Evolutionary conservation across 2,329 filamentous ascomycete genomes (phyloP).

Genomic region (Pseudopithomyces maydicus): DNA sequence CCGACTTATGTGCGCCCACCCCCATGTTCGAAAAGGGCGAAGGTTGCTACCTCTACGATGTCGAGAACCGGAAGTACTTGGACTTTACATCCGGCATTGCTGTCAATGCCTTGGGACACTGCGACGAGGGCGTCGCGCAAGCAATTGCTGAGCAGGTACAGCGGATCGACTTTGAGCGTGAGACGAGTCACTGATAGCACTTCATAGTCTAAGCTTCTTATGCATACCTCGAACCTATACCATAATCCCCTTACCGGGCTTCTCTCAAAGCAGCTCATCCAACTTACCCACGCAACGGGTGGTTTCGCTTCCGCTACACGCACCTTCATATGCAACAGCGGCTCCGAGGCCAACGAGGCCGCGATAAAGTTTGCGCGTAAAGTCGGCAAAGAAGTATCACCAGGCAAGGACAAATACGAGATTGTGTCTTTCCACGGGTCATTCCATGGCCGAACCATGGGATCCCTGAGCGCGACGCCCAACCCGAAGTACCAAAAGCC

Average conservation of each 20-base stretch:
- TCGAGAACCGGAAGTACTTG: constrained; percentile 86
- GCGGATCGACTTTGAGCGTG: not conserved
- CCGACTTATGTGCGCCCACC: constrained; percentile 90
- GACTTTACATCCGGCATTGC: constrained; percentile 97
- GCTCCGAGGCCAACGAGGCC: constrained; percentile 95
- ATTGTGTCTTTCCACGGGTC: constrained; percentile 89
- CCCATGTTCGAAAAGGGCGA: constrained; percentile 88
- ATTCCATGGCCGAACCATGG: constrained; percentile 98
- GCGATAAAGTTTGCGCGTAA: constrained; percentile 97
- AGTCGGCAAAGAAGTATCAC: constrained; percentile 76
- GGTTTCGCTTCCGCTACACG: constrained; percentile 80
- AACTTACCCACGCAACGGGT: constrained; percentile 78
- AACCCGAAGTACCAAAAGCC: constrained; percentile 98
- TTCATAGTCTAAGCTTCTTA: constrained; percentile 66
- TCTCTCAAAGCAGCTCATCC: constrained; percentile 82
- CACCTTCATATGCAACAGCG: constrained; percentile 95
- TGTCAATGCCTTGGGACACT: constrained; percentile 90
- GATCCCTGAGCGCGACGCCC: constrained; percentile 89
- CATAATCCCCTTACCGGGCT: constrained; percentile 95
- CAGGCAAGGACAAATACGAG: constrained; percentile 75
- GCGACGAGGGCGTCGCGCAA: constrained; percentile 76
- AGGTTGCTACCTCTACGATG: constrained; percentile 87
- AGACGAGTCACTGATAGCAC: constrained; percentile 17
- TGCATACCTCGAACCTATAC: constrained; percentile 96
- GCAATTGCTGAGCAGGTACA: constrained; percentile 77